A percentile compares a stretch with the other conserved stretches of the same genome.
Evolutionary conservation across 2,329 filamentous ascomycete species (phyloP).

Genomic region (Clarireedia paspali): DNA sequence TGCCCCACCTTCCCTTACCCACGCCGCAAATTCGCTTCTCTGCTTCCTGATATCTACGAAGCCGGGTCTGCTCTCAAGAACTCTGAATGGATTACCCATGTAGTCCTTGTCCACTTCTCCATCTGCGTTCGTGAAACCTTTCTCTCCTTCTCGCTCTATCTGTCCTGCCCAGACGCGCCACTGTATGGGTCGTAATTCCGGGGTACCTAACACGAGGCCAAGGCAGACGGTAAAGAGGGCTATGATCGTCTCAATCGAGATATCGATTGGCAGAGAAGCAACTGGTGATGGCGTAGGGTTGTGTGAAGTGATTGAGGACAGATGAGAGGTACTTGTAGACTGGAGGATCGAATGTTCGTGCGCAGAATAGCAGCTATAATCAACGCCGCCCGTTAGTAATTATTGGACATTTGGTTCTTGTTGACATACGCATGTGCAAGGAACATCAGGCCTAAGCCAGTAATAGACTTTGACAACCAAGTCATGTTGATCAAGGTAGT

Average conservation of each 20-base stretch:
- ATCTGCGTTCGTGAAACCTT: slow-evolving; percentile 46
- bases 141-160: slow-evolving; percentile 68
- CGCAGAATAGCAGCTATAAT: slow-evolving; percentile 81
- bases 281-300: slow-evolving; percentile 32
- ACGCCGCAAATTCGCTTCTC: slow-evolving; percentile 70
- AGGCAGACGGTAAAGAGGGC: slow-evolving; percentile 74
- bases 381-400: background rate
- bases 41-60: slow-evolving; percentile 85
- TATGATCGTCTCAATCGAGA: slow-evolving; percentile 76
- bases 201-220: slow-evolving; percentile 72
- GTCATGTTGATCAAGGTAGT: slow-evolving; percentile 45
- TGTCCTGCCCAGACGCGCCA: slow-evolving; percentile 77
- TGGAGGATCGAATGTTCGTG: slow-evolving; percentile 81
- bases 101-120: slow-evolving; percentile 64
- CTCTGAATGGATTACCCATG: slow-evolving; percentile 69
- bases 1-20: slow-evolving; percentile 44
- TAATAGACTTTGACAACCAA: slow-evolving; percentile 62
- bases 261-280: slow-evolving; percentile 67
- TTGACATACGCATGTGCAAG: slow-evolving; percentile 74
- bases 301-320: slow-evolving; percentile 37
- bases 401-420: background rate
- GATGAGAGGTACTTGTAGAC: slow-evolving; percentile 44
- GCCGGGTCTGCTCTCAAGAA: slow-evolving; percentile 70
- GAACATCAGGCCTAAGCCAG: slow-evolving; percentile 67
- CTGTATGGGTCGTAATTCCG: slow-evolving; percentile 74